Conservation (phyloP, 2,329 filamentous ascomycete species). For the Pseudogymnoascus sp. region DNA sequence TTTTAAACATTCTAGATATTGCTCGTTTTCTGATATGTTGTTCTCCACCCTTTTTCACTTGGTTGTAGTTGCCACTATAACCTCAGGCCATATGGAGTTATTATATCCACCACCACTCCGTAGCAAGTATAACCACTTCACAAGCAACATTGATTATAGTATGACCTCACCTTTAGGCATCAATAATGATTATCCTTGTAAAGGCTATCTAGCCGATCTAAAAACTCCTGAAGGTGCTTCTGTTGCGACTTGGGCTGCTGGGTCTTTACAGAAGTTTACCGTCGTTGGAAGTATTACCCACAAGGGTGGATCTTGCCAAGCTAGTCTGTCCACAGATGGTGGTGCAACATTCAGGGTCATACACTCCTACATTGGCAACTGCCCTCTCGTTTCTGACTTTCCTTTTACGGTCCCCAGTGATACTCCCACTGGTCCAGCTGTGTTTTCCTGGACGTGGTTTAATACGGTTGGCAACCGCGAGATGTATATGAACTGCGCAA, state of each 20-base stretch:
- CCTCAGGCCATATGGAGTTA: constrained; percentile 18
- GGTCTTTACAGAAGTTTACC: constrained; percentile 42
- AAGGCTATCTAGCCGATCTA: constrained; percentile 12
- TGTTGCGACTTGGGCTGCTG: constrained; percentile 42
- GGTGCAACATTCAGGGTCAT: constrained; percentile 51
- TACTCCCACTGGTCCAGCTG: constrained; percentile 17
- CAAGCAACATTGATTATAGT: constrained; percentile 14
- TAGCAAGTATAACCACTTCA: constrained; percentile 13
- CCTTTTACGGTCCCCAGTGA: constrained; percentile 24
- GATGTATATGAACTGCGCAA: constrained; percentile 61
- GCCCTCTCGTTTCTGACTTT: constrained; percentile 36
- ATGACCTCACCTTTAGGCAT: constrained; percentile 14
- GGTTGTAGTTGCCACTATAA: background rate
- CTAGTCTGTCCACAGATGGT: constrained; percentile 50
- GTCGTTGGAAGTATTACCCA: constrained; percentile 42
- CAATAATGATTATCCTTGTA: constrained; percentile 19
- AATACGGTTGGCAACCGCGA: constrained; percentile 53
- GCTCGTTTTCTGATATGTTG: background rate
- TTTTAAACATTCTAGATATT: background rate
- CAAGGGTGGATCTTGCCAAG: constrained; percentile 51
- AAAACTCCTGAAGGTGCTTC: constrained; percentile 33
- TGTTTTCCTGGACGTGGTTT: constrained; percentile 46
- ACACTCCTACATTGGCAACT: constrained; percentile 52
- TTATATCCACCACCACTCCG: constrained; percentile 18
- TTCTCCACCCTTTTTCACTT: background rate